Evolutionary conservation across 768 basidiomycete species (phyloP), one percentile per base, ranked within the genome.

Genomic region (Jaapia argillacea): DNA sequence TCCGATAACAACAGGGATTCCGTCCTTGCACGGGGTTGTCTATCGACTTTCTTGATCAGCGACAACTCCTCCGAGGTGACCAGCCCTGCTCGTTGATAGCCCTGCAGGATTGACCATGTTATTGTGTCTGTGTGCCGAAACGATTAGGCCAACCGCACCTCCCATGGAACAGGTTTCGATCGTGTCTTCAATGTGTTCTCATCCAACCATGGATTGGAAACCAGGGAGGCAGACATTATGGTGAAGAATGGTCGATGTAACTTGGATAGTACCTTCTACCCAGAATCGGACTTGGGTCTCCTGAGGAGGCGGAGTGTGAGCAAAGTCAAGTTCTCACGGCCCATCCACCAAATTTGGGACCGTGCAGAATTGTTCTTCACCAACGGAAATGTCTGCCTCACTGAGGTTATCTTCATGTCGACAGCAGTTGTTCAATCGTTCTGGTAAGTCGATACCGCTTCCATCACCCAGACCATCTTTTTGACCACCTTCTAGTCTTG

Each of bases 141-240:
- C 33, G 23, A 38, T 14, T 18, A 36, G 43, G 25, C 22, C 26
- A n/a, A n/a, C 13, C 68, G 46, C 45, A 94, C 94, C 81, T 96
- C 92, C 94, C 94, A 98, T 50, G 92, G 92, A 6, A 96, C 89
- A 1, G 83, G 81, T 61, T 93, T 96, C 5, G 83, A 74, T 53
- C 85, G 74, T 48, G 93, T 90, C 71, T 94, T 93, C 42, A 81
- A 71, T 5, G 88, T 85, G 54, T 71, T 77, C 51, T 94, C 91
- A 51, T 92, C 87, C 48, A 98, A 77, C 67, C 84, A 91, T 2
- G 77, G 60, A 54, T 84, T 90, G 20, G 83, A 82, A 25, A 91
- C 81, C 43, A 89, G 74, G 40, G 78, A 76, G 49, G 85, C 68
- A 12, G 85, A 78, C 85, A 87, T 87, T 52, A 56, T 54, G 42